These are phyloP conservation scores for Aphanocladium album DNA, from an alignment of 2,329 filamentous ascomycete species.

Conservation along the genomic window DNA sequence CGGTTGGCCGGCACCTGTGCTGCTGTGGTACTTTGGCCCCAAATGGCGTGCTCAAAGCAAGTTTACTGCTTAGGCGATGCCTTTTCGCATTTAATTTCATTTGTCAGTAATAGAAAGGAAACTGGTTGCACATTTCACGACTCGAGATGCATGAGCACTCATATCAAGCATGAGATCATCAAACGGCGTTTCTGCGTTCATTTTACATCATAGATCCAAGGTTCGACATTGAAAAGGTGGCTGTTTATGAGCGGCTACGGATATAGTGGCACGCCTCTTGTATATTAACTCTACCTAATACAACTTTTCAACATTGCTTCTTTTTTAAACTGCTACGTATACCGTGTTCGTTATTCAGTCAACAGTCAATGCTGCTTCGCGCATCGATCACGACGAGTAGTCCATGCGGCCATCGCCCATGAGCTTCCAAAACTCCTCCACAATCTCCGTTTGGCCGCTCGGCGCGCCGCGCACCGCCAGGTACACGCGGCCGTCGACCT, in stretches of 20 bases:
- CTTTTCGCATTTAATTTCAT: not conserved
- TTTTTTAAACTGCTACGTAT: not conserved
- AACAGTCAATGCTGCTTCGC: not conserved
- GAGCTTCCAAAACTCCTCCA: slow-evolving; percentile 60
- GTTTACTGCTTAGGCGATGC: slow-evolving; percentile 13
- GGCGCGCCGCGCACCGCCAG: slow-evolving; percentile 58
- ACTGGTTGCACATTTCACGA: not conserved
- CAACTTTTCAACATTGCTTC: too few relatives aligned
- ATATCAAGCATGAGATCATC: not conserved
- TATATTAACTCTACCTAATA: too few relatives aligned
- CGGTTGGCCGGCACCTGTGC: slow-evolving; percentile 36
- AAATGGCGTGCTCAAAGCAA: slow-evolving; percentile 29
- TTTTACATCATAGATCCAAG: not conserved
- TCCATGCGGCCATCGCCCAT: slow-evolving; percentile 51
- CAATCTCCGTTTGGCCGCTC: slow-evolving; percentile 54
- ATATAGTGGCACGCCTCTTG: too few relatives aligned
- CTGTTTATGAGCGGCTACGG: not conserved
- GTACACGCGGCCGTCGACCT: slow-evolving; percentile 56
- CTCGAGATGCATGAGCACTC: not conserved
- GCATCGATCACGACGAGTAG: slow-evolving; percentile 29
- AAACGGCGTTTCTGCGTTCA: not conserved
- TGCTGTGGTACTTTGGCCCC: slow-evolving; percentile 42
- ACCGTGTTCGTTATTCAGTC: slow-evolving; percentile 1
- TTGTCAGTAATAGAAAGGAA: not conserved
- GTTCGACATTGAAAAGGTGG: not conserved